Evolutionary conservation across 2,329 filamentous ascomycete genomes (phyloP).

Genomic region (Raffaelea ambrosiae): DNA sequence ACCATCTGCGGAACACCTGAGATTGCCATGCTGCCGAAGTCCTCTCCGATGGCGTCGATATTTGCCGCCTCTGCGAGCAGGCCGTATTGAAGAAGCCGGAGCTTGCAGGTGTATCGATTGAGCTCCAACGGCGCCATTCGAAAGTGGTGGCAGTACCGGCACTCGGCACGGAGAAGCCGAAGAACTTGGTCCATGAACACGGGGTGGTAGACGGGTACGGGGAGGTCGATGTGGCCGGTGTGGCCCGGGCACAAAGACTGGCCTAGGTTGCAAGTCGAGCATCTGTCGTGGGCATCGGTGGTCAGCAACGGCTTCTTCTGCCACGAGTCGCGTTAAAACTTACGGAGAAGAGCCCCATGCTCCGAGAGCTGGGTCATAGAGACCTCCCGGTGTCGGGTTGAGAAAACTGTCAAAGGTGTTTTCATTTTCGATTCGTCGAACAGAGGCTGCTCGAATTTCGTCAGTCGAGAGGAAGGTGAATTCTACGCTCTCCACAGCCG

Average conservation of each 20-base stretch:
- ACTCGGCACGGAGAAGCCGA: constrained; percentile 76
- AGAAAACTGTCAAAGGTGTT: constrained; percentile 89
- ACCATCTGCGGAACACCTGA: constrained; percentile 32
- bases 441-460: constrained; percentile 83
- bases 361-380: constrained; percentile 87
- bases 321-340: too few relatives aligned
- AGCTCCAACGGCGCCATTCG: constrained; percentile 69
- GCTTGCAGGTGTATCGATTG: constrained; percentile 73
- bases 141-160: constrained; percentile 82
- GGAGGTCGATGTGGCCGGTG: constrained; percentile 88
- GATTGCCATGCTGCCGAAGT: constrained; percentile 34
- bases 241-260: constrained; percentile 82
- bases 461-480: constrained; percentile 76
- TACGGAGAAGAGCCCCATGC: constrained; percentile 81
- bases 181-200: constrained; percentile 91
- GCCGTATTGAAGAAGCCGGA: constrained; percentile 78
- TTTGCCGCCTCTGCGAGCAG: constrained; percentile 60
- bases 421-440: constrained; percentile 88
- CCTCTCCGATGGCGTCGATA: constrained; percentile 45
- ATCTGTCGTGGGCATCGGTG: too few relatives aligned
- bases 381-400: constrained; percentile 80
- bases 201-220: constrained; percentile 90
- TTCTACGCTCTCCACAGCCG: constrained; percentile 76
- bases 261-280: constrained; percentile 83
- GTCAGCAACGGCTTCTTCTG: too few relatives aligned